Percentiles rank a stretch among this genome's conserved stretches.
These are phyloP conservation scores for Jaenimonas drosophilae DNA, from an alignment of 208 protist species.

Conservation along the genomic window DNA sequence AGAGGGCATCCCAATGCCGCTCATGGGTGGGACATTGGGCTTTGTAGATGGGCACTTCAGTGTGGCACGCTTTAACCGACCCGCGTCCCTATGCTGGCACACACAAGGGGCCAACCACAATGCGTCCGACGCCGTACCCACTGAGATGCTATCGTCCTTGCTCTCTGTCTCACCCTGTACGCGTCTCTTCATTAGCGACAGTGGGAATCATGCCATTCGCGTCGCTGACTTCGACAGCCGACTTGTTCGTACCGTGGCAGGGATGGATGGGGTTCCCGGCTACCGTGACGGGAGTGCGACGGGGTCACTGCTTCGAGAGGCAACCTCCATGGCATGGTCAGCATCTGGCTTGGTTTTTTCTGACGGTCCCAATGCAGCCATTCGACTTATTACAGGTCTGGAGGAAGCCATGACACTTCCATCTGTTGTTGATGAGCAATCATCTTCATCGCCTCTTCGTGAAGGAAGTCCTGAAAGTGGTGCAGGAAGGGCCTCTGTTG, in stretches of 20 bases:
- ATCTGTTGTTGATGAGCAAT: no score
- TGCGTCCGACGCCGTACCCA: neutral
- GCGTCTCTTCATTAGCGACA: constrained; percentile 70
- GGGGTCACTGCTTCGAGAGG: constrained; percentile 30
- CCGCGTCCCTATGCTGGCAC: constrained; percentile 68
- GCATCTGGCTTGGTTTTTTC: constrained; percentile 51
- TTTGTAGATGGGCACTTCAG: constrained; percentile 70
- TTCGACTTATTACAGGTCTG: constrained; percentile 46
- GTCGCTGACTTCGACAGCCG: constrained; percentile 48
- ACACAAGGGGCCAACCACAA: constrained; percentile 11
- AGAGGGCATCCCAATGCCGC: constrained; percentile 12
- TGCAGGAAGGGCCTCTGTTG: no score
- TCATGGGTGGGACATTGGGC: constrained; percentile 33
- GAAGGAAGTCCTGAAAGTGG: no score
- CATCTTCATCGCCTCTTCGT: no score
- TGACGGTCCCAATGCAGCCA: constrained; percentile 42
- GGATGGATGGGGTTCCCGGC: constrained; percentile 54
- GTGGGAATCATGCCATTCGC: constrained; percentile 60
- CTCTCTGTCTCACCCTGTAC: neutral
- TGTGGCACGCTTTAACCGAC: constrained; percentile 39
- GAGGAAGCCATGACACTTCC: neutral
- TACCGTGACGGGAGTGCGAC: constrained; percentile 60
- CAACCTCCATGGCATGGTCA: constrained; percentile 48
- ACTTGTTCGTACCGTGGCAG: constrained; percentile 60
- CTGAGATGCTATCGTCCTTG: neutral